phyloP scores from a whole-genome alignment of 2,329 filamentous ascomycete genomes.

The Monosporascus cannonballus region DNA sequence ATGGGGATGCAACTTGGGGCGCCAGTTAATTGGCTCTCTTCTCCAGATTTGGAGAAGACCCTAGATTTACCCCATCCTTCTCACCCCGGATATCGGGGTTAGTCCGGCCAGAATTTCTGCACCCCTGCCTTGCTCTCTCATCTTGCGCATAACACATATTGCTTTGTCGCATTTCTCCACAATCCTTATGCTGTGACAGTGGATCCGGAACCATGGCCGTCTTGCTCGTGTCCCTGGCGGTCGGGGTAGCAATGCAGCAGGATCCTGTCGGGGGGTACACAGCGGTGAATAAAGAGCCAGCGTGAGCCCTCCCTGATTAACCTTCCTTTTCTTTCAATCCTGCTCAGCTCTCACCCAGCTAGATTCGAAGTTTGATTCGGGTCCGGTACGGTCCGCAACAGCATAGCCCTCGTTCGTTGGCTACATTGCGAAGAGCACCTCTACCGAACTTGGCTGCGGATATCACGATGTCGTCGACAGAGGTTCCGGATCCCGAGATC shows the following conservation, averaged over 20 bases:
- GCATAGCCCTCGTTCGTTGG: not conserved
- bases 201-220: too few relatives aligned
- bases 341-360: not conserved
- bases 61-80: not conserved
- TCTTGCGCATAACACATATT: too few relatives aligned
- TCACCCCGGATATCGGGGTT: not conserved
- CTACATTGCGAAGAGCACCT: not conserved
- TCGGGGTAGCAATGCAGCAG: not conserved
- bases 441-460: not conserved
- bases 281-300: not conserved
- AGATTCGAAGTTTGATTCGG: not conserved
- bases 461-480: constrained; percentile 19
- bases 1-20: not conserved
- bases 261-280: not conserved
- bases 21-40: not conserved
- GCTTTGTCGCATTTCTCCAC: too few relatives aligned
- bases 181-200: too few relatives aligned
- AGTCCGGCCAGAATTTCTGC: not conserved
- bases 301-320: not conserved
- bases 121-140: too few relatives aligned
- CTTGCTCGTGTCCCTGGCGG: too few relatives aligned
- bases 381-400: not conserved
- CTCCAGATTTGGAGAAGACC: not conserved
- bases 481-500: constrained; percentile 20
- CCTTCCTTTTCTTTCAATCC: not conserved